Evolutionary conservation across 179 eudicot species (phyloP).

Genomic region (Dionaea muscipula): DNA sequence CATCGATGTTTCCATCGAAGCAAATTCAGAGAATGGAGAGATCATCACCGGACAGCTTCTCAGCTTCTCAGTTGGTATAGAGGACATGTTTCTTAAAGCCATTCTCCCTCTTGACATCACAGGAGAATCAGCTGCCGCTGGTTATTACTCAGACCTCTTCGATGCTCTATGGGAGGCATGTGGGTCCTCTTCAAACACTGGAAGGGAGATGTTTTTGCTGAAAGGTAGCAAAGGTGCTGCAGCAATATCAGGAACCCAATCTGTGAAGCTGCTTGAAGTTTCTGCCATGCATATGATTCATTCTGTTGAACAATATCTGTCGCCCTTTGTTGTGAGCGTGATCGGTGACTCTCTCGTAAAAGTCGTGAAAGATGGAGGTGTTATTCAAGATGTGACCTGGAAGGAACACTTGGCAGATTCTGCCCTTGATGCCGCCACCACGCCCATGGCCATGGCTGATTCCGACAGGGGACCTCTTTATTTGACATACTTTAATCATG

Average conservation of each 20-base stretch:
- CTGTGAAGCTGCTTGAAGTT: constrained; percentile 83
- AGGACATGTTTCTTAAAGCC: constrained; percentile 88
- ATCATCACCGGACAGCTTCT: constrained; percentile 68
- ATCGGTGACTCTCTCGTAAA: constrained; percentile 58
- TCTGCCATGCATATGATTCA: constrained; percentile 41
- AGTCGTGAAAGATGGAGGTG: constrained; percentile 50
- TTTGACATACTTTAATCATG: constrained; percentile 52
- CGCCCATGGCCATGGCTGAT: constrained; percentile 20
- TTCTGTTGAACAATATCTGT: constrained; percentile 49
- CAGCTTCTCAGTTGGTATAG: constrained; percentile 66
- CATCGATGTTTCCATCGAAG: constrained; percentile 54
- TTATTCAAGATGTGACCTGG: constrained; percentile 42
- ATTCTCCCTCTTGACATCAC: constrained; percentile 40
- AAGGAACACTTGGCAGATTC: constrained; percentile 30
- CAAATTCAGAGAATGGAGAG: constrained; percentile 79
- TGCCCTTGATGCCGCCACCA: constrained; percentile 17
- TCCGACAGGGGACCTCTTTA: constrained; percentile 41
- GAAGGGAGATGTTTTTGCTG: constrained; percentile 61
- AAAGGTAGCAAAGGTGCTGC: constrained; percentile 72
- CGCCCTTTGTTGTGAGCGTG: constrained; percentile 72
- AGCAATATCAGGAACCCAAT: constrained; percentile 69
- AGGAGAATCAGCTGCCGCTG: constrained; percentile 25
- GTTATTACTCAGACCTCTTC: constrained; percentile 47
- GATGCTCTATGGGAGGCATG: constrained; percentile 95
- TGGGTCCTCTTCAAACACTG: constrained; percentile 58